Evolutionary conservation across 2,329 filamentous ascomycete species (phyloP).

Genomic region (Teratosphaeria nubilosa): DNA sequence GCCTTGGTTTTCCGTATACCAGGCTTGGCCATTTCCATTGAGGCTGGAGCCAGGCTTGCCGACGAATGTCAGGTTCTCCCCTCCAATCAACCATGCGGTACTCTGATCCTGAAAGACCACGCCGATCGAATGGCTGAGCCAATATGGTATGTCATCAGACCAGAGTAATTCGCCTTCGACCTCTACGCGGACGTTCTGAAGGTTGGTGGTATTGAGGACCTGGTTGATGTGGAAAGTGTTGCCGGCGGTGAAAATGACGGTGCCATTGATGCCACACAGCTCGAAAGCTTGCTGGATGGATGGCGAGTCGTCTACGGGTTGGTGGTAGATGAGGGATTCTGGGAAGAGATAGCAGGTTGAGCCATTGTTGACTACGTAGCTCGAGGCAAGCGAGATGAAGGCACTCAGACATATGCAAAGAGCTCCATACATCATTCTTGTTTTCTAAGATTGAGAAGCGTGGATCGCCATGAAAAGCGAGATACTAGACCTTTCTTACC

Average conservation of each 20-base stretch:
- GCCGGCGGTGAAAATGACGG: slow-evolving; percentile 39
- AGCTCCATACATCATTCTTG: neutral
- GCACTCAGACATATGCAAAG: neutral
- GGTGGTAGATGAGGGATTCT: slow-evolving; percentile 2
- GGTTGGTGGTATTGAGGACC: slow-evolving; percentile 39
- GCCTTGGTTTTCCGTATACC: slow-evolving; percentile 27
- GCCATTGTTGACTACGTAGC: slow-evolving; percentile 5
- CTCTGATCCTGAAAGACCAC: slow-evolving; percentile 47
- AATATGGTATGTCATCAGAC: slow-evolving; percentile 37
- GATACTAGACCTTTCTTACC: neutral
- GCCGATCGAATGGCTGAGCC: slow-evolving; percentile 40
- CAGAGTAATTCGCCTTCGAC: slow-evolving; percentile 38
- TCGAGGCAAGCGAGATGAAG: neutral
- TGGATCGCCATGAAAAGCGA: neutral
- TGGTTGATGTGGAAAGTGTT: slow-evolving; percentile 40
- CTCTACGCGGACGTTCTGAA: slow-evolving; percentile 38
- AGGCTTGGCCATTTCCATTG: slow-evolving; percentile 50
- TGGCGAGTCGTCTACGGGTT: slow-evolving; percentile 33
- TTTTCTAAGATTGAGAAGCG: neutral
- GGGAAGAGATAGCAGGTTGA: slow-evolving; percentile 4
- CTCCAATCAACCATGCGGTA: slow-evolving; percentile 46
- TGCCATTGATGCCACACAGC: slow-evolving; percentile 37
- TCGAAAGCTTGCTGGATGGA: slow-evolving; percentile 42
- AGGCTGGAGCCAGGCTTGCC: slow-evolving; percentile 43
- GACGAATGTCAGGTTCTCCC: slow-evolving; percentile 39